phyloP scores from a whole-genome alignment of 345 rosid genomes.

The Eucalyptus grandis region DNA sequence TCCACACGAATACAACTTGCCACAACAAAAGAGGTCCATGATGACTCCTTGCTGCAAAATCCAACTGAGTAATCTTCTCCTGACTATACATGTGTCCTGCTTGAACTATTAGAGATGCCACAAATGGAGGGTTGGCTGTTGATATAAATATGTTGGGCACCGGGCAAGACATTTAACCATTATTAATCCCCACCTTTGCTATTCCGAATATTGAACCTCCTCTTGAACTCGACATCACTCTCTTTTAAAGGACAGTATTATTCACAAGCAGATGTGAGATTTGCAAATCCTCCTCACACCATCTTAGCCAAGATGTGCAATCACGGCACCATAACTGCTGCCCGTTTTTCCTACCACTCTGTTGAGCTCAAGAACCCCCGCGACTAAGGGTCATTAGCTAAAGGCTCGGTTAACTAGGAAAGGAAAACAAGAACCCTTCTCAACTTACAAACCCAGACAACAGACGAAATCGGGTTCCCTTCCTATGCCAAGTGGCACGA shows the following conservation, averaged over 20 bases:
- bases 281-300: neutral
- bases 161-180: neutral
- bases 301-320: neutral
- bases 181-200: neutral
- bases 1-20: neutral
- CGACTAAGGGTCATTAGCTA: neutral
- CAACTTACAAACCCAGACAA: neutral
- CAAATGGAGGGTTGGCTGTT: neutral
- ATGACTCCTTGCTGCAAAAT: neutral
- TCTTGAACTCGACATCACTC: neutral
- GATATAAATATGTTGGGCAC: neutral
- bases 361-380: neutral
- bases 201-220: neutral
- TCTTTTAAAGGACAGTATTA: neutral
- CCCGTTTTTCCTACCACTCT: neutral
- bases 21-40: neutral
- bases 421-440: neutral
- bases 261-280: neutral
- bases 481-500: neutral
- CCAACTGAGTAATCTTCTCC: neutral
- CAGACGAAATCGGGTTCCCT: neutral
- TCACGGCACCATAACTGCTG: neutral
- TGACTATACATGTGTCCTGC: neutral
- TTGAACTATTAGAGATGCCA: neutral
- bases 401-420: neutral